Conservation (phyloP, 345 rosid genomes). For the Eucalyptus pumila region DNA sequence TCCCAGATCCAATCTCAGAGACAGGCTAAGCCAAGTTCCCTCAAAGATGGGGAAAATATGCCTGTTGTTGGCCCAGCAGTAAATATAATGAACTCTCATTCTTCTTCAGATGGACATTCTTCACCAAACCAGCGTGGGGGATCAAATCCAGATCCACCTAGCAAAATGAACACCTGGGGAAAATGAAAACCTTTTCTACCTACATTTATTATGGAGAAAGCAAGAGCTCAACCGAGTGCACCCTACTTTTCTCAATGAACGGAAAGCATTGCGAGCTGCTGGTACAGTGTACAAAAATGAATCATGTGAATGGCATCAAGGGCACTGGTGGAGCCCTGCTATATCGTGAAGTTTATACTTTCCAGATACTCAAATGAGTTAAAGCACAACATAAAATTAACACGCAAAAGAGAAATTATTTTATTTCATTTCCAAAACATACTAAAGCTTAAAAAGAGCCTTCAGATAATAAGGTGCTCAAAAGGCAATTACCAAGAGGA, state of each 20-base stretch:
- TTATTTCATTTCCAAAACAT: background rate
- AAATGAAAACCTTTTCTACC: background rate
- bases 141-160: constrained; percentile 83
- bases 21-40: background rate
- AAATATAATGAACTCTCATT: constrained; percentile 1
- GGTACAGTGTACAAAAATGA: background rate
- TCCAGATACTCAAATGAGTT: background rate
- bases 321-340: background rate
- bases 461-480: background rate
- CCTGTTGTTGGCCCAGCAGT: background rate
- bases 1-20: background rate
- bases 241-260: background rate
- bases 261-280: background rate
- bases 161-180: background rate
- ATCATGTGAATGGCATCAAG: background rate
- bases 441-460: background rate
- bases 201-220: background rate
- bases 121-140: constrained; percentile 91
- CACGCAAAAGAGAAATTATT: background rate
- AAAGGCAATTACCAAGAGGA: constrained; percentile 50
- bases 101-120: constrained; percentile 18
- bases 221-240: background rate
- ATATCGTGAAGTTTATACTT: background rate
- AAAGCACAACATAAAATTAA: background rate
- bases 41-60: background rate